A percentile compares a stretch with the other conserved stretches of the same genome.
phyloP scores from a whole-genome alignment of 129 eudicot species.

The Erigeron canadensis region DNA sequence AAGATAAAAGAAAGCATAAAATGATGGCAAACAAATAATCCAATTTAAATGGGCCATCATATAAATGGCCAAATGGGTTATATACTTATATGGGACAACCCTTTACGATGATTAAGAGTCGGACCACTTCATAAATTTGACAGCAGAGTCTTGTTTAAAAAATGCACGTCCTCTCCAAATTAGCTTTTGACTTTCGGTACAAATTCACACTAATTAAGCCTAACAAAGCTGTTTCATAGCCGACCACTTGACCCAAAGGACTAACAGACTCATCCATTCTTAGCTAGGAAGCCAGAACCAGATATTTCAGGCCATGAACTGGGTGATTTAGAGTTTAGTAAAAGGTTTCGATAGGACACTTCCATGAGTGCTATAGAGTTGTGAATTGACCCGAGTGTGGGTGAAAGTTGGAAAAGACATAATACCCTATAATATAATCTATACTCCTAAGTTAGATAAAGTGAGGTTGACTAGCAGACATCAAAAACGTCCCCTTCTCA shows the following conservation, averaged over 20 bases:
- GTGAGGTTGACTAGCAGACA: neutral
- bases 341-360: neutral
- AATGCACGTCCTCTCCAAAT: too few species aligned
- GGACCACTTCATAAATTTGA: too few species aligned
- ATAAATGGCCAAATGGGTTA: too few species aligned
- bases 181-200: too few species aligned
- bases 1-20: too few species aligned
- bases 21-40: too few species aligned
- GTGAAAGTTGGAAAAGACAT: neutral
- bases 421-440: neutral
- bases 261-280: neutral
- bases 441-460: slow-evolving; percentile 6
- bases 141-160: too few species aligned
- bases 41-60: too few species aligned
- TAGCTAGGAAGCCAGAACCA: neutral
- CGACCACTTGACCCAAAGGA: neutral
- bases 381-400: neutral
- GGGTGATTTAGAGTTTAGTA: neutral
- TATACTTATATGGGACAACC: too few species aligned
- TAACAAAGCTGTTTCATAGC: neutral
- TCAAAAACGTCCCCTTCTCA: slow-evolving; percentile 50
- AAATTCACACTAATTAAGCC: neutral
- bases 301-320: neutral
- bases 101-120: too few species aligned
- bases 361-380: neutral